These are phyloP conservation scores for Penicillium nordicum DNA, from an alignment of 2,329 filamentous ascomycete species.

Conservation along the genomic window DNA sequence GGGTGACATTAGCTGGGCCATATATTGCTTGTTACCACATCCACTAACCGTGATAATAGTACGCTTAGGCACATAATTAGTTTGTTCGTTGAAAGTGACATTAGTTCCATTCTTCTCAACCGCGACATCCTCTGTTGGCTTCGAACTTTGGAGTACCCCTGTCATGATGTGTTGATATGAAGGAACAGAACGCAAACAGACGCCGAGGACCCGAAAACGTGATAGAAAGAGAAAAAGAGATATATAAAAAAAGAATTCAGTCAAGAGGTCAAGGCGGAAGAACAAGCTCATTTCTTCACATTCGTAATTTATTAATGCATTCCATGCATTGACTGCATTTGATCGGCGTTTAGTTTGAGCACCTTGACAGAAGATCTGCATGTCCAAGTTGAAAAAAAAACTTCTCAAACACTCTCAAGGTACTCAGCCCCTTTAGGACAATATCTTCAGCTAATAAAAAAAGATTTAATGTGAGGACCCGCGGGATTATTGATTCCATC, in stretches of 20 bases:
- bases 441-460: neutral
- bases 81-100: constrained; percentile 52
- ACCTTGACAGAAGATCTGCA: constrained; percentile 19
- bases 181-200: neutral
- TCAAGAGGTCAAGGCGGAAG: neutral
- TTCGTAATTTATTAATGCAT: neutral
- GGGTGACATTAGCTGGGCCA: neutral
- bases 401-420: constrained; percentile 34
- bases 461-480: neutral
- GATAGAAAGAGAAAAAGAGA: neutral
- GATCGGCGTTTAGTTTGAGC: constrained; percentile 5
- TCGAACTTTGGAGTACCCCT: constrained; percentile 13
- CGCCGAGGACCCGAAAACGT: neutral
- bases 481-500: neutral
- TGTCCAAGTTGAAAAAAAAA: constrained; percentile 24
- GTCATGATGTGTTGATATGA: constrained; percentile 12
- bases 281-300: neutral
- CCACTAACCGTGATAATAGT: constrained; percentile 51
- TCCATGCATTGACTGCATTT: neutral
- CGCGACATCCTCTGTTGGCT: neutral
- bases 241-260: neutral
- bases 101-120: constrained; percentile 10
- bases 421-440: constrained; percentile 8
- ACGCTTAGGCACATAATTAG: constrained; percentile 52
- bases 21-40: neutral